A percentile compares a stretch with the other conserved stretches of the same genome.
phyloP scores from a whole-genome alignment of 768 basidiomycete species.

The Termitomyces sp. region DNA sequence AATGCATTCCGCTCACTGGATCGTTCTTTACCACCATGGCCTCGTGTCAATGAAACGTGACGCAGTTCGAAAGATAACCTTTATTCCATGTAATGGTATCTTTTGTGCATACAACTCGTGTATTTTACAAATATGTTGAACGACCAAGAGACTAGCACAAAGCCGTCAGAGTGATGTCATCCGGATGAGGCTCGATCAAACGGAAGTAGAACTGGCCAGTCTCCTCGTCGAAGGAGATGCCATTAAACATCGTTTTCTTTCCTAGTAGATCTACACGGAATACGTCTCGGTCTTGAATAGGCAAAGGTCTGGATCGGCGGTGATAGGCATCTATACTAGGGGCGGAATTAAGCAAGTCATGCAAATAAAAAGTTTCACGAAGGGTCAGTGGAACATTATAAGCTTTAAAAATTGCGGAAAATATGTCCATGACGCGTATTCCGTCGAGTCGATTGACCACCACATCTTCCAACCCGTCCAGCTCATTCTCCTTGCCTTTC shows the following conservation, averaged over 20 bases:
- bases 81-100: no score
- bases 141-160: background rate
- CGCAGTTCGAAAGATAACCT: no score
- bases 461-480: background rate
- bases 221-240: background rate
- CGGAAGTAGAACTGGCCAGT: background rate
- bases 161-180: background rate
- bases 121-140: no score
- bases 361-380: background rate
- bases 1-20: background rate
- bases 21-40: background rate
- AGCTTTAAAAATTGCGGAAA: background rate
- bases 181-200: background rate
- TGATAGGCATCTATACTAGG: background rate
- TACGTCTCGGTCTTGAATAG: background rate
- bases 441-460: background rate
- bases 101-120: no score
- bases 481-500: background rate
- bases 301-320: background rate
- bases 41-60: background rate
- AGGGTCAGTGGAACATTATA: background rate
- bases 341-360: background rate
- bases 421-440: background rate
- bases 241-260: background rate
- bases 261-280: background rate